Percentiles rank a stretch among this genome's conserved stretches.
Conservation (phyloP, 257 asterid species). For the Solanum verrucosum region DNA sequence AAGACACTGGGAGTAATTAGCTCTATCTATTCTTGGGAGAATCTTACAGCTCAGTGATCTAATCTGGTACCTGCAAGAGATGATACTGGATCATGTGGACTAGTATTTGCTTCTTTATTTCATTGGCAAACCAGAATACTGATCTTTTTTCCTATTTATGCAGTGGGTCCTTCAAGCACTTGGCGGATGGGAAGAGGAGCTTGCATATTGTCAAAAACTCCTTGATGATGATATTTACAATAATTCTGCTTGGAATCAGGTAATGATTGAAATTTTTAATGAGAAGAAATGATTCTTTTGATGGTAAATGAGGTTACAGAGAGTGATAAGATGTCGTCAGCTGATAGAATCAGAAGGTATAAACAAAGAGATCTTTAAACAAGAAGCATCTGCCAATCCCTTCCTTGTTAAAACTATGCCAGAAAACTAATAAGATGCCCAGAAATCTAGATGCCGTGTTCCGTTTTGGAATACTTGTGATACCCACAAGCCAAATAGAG, state of each 20-base stretch:
- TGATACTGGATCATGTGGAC: neutral
- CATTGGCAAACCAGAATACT: neutral
- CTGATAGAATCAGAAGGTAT: neutral
- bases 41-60: neutral
- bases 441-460: neutral
- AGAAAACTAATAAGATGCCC: neutral
- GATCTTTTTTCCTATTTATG: constrained; percentile 15
- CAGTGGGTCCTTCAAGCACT: constrained; percentile 97
- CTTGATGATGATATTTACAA: constrained; percentile 75
- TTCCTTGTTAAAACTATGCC: neutral
- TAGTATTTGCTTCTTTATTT: neutral
- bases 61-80: neutral
- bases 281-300: neutral
- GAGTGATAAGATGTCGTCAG: neutral
- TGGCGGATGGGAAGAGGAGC: constrained; percentile 98
- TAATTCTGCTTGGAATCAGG: constrained; percentile 99
- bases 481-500: neutral
- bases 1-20: neutral
- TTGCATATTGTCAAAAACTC: constrained; percentile 67
- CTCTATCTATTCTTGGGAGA: neutral
- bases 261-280: constrained; percentile 2
- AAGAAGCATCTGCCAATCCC: neutral
- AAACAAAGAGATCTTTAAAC: neutral
- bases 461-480: neutral
- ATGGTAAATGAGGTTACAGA: neutral